Evolutionary conservation across 495 filamentous ascomycete genomes (phyloP).

Genomic region (Hypoxylon rickii): DNA sequence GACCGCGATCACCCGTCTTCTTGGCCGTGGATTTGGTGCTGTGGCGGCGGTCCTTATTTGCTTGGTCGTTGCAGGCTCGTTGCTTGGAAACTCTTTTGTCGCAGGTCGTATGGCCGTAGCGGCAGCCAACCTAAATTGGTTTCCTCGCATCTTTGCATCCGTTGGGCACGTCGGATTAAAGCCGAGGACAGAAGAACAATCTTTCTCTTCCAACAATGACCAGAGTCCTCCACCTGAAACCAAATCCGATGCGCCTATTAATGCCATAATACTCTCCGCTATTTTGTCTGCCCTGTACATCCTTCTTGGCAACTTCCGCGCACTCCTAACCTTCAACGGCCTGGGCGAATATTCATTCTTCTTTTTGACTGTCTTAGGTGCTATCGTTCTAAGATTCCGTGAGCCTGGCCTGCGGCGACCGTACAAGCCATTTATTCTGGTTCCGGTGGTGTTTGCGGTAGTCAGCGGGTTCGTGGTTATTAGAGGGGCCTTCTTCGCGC

Average conservation of each 20-base stretch:
- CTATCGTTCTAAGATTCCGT: slow-evolving; percentile 54
- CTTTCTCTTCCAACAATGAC: not conserved
- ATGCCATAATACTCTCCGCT: slow-evolving; percentile 55
- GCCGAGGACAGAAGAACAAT: slow-evolving; percentile 12
- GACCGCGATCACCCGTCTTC: slow-evolving; percentile 58
- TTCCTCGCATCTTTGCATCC: slow-evolving; percentile 49
- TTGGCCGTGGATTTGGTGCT: slow-evolving; percentile 53
- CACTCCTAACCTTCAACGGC: slow-evolving; percentile 60
- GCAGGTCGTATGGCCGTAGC: slow-evolving; percentile 61
- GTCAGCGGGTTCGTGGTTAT: slow-evolving; percentile 60
- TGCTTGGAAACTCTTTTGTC: slow-evolving; percentile 61
- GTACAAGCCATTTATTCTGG: slow-evolving; percentile 51
- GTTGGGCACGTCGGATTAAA: slow-evolving; percentile 46
- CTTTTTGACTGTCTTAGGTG: slow-evolving; percentile 59
- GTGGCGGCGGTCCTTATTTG: slow-evolving; percentile 55
- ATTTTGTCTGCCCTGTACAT: slow-evolving; percentile 58
- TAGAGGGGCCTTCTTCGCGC: slow-evolving; percentile 57
- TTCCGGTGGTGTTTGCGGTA: slow-evolving; percentile 53
- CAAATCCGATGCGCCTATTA: slow-evolving; percentile 51
- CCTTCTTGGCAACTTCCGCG: slow-evolving; percentile 59
- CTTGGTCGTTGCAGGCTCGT: slow-evolving; percentile 57
- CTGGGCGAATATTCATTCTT: slow-evolving; percentile 63
- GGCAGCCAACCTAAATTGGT: slow-evolving; percentile 56
- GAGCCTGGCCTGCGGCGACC: slow-evolving; percentile 53
- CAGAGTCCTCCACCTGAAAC: slow-evolving; percentile 5